Conservation (phyloP, 1,284 basidiomycete species). For the Cutaneotrichosporon sp. region DNA sequence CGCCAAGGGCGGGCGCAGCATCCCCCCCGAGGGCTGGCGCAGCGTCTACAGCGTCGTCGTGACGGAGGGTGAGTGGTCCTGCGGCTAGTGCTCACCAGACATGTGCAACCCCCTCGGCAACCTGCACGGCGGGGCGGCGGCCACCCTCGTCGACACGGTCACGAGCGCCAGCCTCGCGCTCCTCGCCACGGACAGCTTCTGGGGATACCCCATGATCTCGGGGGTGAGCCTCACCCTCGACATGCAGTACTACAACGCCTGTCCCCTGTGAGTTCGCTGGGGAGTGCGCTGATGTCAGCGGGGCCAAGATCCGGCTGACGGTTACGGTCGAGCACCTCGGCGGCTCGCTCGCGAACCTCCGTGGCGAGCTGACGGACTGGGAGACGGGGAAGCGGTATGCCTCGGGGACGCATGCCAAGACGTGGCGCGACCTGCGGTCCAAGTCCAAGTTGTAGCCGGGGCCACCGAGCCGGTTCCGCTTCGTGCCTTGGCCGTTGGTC, state of each 20-base stretch:
- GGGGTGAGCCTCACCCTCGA: conserved; percentile 41
- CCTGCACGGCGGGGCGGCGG: conserved; percentile 43
- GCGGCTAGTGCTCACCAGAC: conserved; percentile 28
- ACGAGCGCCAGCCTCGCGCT: conserved; percentile 7
- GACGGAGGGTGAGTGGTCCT: conserved; percentile 13
- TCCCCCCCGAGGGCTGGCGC: conserved; percentile 11
- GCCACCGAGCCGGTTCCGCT: too few relatives aligned
- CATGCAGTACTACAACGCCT: conserved; percentile 36
- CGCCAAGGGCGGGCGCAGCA: conserved; percentile 10
- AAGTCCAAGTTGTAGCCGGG: conserved; percentile 4
- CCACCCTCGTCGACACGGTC: conserved; percentile 37
- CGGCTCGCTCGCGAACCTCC: conserved; percentile 14
- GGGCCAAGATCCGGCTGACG: conserved; percentile 12
- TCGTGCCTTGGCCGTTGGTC: too few relatives aligned
- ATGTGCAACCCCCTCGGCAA: conserved; percentile 36
- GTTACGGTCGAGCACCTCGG: conserved; percentile 17
- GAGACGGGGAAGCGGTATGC: conserved; percentile 27
- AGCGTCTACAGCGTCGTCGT: conserved; percentile 9
- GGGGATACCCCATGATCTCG: conserved; percentile 40
- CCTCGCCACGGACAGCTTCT: conserved; percentile 38
- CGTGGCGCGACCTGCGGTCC: conserved; percentile 20
- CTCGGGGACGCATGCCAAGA: conserved; percentile 34
- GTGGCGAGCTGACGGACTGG: conserved; percentile 20
- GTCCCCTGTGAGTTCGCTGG: conserved; percentile 12
- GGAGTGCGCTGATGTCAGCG: conserved; percentile 6